Conservation (phyloP, 2,329 filamentous ascomycete genomes). For the Phoma sp. region DNA sequence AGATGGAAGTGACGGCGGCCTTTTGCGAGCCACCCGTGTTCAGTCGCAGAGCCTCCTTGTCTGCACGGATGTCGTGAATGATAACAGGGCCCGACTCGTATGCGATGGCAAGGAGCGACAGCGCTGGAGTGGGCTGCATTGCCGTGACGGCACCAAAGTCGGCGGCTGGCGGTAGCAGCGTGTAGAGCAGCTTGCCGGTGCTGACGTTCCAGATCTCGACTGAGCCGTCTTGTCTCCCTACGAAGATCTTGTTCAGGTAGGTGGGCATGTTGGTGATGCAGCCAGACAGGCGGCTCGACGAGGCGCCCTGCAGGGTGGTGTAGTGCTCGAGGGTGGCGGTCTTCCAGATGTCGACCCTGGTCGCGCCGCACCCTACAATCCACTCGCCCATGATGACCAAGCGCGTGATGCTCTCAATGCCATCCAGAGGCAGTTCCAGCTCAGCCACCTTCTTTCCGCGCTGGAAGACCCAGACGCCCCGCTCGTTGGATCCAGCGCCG, state of each 20-base stretch:
- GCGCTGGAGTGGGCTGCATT: constrained; percentile 79
- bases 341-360: constrained; percentile 88
- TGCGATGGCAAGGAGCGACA: constrained; percentile 86
- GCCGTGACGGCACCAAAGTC: constrained; percentile 84
- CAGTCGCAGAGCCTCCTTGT: constrained; percentile 73
- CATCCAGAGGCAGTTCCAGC: constrained; percentile 69
- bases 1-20: constrained; percentile 77
- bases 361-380: constrained; percentile 80
- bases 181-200: constrained; percentile 89
- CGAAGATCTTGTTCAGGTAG: constrained; percentile 94
- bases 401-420: constrained; percentile 74
- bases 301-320: constrained; percentile 72
- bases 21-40: constrained; percentile 68
- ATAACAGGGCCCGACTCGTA: constrained; percentile 80
- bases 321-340: constrained; percentile 84
- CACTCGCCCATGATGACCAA: constrained; percentile 87
- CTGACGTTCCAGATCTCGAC: constrained; percentile 98
- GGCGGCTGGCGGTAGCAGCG: constrained; percentile 76
- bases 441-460: constrained; percentile 84
- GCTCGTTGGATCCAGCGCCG: constrained; percentile 57
- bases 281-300: constrained; percentile 74
- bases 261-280: constrained; percentile 89
- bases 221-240: constrained; percentile 83
- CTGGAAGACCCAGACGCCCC: constrained; percentile 90
- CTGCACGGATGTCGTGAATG: constrained; percentile 81